A percentile compares a stretch with the other conserved stretches of the same genome.
phyloP scores from a whole-genome alignment of 352 stramenopile genomes.

The Phytophthora multivora region DNA sequence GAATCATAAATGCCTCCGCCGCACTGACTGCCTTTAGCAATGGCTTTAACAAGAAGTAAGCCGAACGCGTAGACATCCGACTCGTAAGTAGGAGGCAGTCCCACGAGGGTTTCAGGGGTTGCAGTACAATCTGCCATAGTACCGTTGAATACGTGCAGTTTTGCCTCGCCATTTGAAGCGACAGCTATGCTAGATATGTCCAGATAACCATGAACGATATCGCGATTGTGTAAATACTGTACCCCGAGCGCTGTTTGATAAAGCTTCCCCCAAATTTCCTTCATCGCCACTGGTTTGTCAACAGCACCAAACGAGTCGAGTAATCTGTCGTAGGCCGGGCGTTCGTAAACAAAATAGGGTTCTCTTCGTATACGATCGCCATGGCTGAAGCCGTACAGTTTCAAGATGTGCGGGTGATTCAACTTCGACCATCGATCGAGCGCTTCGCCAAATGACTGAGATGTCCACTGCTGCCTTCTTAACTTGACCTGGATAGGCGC shows the following conservation, averaged over 20 bases:
- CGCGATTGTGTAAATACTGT: conserved; percentile 33
- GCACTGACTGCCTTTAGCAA: background rate
- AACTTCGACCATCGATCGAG: conserved; percentile 18
- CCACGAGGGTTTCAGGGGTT: conserved; percentile 6
- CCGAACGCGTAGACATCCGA: too few species aligned
- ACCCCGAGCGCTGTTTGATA: conserved; percentile 33
- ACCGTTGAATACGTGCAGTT: conserved; percentile 14
- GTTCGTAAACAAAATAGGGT: conserved; percentile 29
- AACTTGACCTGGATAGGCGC: conserved; percentile 4
- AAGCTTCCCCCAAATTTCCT: conserved; percentile 14
- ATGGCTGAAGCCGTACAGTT: conserved; percentile 24
- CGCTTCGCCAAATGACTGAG: conserved; percentile 15
- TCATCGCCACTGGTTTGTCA: background rate
- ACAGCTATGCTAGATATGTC: conserved; percentile 13
- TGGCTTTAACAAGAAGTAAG: background rate
- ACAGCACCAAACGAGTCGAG: background rate
- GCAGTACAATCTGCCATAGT: background rate
- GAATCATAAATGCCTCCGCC: too few species aligned
- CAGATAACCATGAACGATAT: conserved; percentile 23
- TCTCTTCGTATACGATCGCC: background rate
- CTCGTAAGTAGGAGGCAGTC: conserved; percentile 12
- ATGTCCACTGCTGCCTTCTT: background rate
- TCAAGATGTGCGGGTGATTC: conserved; percentile 30
- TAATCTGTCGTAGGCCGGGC: conserved; percentile 1
- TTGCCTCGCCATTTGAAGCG: conserved; percentile 9